A percentile compares a stretch with the other conserved stretches of the same genome.
Conservation (phyloP, 2,329 filamentous ascomycete genomes). For the Uncinocarpus reesii region DNA sequence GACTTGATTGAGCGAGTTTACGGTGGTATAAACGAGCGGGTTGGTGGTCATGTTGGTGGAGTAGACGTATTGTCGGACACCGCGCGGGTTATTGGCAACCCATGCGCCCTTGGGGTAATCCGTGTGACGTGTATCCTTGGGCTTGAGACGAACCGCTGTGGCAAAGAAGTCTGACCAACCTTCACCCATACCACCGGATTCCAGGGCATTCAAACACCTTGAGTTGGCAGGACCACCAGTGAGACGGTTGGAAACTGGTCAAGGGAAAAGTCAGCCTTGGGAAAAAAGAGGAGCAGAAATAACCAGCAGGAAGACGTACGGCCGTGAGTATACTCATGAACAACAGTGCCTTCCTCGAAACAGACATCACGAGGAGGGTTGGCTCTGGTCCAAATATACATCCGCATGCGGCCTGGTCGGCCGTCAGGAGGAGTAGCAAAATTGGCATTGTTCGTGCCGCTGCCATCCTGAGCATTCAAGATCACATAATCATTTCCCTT, state of each 20-base stretch:
- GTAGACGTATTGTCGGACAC: constrained; percentile 13
- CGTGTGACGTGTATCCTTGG: constrained; percentile 10
- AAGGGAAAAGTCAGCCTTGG: not conserved
- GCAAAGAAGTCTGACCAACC: constrained; percentile 16
- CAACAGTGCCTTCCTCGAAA: constrained; percentile 15
- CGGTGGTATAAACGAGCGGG: constrained; percentile 13
- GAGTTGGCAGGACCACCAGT: constrained; percentile 15
- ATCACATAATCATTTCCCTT: constrained; percentile 15
- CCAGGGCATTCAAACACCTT: constrained; percentile 12
- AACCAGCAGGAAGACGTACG: constrained; percentile 10
- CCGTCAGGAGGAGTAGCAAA: constrained; percentile 17
- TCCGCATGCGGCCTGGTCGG: constrained; percentile 15
- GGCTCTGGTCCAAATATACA: constrained; percentile 16
- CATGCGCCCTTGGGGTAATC: constrained; percentile 14
- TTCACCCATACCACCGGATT: constrained; percentile 17
- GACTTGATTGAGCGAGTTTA: constrained; percentile 7
- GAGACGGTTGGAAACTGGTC: constrained; percentile 15
- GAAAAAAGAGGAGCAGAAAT: not conserved
- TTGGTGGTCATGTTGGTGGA: constrained; percentile 14
- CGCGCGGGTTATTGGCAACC: constrained; percentile 9
- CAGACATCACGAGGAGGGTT: constrained; percentile 12
- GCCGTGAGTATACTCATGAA: constrained; percentile 16
- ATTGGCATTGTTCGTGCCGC: constrained; percentile 16
- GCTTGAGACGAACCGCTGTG: constrained; percentile 15
- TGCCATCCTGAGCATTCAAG: constrained; percentile 15